These are phyloP conservation scores for Candida nemodendra DNA, from an alignment of 805 yeast genomes.

Conservation along the genomic window DNA sequence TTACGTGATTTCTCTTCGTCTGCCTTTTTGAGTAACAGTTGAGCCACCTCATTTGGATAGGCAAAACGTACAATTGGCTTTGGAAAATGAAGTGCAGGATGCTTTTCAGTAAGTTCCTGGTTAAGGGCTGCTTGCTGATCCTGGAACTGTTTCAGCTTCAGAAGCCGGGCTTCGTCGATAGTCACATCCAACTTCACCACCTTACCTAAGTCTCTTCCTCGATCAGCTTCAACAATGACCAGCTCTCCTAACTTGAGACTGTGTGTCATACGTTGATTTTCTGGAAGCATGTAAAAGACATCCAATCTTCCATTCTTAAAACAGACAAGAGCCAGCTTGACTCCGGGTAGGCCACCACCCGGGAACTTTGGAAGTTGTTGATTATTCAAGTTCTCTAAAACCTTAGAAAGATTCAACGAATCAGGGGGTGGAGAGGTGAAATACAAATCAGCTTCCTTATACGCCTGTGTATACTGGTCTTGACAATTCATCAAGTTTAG, in stretches of 20 bases:
- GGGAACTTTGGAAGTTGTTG: slow-evolving; percentile 34
- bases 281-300: slow-evolving; percentile 61
- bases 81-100: slow-evolving; percentile 60
- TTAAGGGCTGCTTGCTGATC: slow-evolving; percentile 68
- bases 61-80: slow-evolving; percentile 68
- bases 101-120: slow-evolving; percentile 32
- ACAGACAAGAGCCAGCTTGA: slow-evolving; percentile 57
- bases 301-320: slow-evolving; percentile 81
- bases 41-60: slow-evolving; percentile 56
- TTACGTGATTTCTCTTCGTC: slow-evolving; percentile 72
- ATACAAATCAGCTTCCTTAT: slow-evolving; percentile 28
- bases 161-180: slow-evolving; percentile 62
- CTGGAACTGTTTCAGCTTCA: slow-evolving; percentile 64
- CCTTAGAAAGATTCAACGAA: slow-evolving; percentile 24
- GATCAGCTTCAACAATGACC: slow-evolving; percentile 81
- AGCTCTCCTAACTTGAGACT: slow-evolving; percentile 55
- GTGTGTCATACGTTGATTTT: slow-evolving; percentile 21
- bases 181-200: slow-evolving; percentile 57
- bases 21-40: slow-evolving; percentile 52
- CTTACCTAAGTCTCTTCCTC: slow-evolving; percentile 76
- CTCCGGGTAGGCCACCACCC: slow-evolving; percentile 29
- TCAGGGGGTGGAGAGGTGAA: slow-evolving; percentile 28
- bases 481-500: slow-evolving; percentile 18
- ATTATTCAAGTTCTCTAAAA: slow-evolving; percentile 22
- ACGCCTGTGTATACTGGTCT: slow-evolving; percentile 26